Percentiles rank a stretch among this genome's conserved stretches.
Conservation (phyloP, 2,329 filamentous ascomycete species). For the Ophiosphaerella herpotricha region DNA sequence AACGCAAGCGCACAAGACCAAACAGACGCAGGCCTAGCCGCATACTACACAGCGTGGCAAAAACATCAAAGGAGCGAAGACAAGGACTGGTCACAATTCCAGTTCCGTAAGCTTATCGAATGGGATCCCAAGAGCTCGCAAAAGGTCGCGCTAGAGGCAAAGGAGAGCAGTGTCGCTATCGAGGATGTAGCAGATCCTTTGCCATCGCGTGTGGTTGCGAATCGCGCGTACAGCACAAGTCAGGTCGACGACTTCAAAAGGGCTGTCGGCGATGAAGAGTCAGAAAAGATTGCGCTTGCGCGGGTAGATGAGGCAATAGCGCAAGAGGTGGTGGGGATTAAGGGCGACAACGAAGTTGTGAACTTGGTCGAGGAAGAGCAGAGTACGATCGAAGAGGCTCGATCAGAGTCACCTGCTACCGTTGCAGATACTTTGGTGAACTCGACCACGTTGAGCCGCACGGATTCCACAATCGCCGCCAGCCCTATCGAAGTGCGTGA, state of each 20-base stretch:
- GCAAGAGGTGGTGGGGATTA: slow-evolving; percentile 70
- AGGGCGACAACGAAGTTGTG: slow-evolving; percentile 53
- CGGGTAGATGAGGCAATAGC: slow-evolving; percentile 85
- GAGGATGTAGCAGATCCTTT: slow-evolving; percentile 38
- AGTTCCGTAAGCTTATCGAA: slow-evolving; percentile 85
- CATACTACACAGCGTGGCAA: slow-evolving; percentile 90
- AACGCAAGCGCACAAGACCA: slow-evolving; percentile 33
- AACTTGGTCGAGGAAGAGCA: slow-evolving; percentile 40
- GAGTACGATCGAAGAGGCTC: slow-evolving; percentile 32
- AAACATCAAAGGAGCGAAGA: slow-evolving; percentile 73
- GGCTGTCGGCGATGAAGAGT: slow-evolving; percentile 54
- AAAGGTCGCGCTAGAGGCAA: slow-evolving; percentile 44
- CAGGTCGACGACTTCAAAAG: slow-evolving; percentile 66
- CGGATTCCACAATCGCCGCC: slow-evolving; percentile 59
- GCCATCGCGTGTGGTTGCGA: slow-evolving; percentile 41
- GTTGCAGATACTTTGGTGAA: slow-evolving; percentile 34
- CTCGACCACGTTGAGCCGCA: slow-evolving; percentile 32
- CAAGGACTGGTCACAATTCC: slow-evolving; percentile 88
- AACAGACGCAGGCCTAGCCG: slow-evolving; percentile 69
- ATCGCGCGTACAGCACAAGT: slow-evolving; percentile 58
- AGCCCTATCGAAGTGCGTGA: slow-evolving; percentile 56
- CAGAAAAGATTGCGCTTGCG: slow-evolving; percentile 65
- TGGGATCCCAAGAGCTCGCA: slow-evolving; percentile 68
- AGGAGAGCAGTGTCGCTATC: slow-evolving; percentile 36
- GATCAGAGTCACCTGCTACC: slow-evolving; percentile 38